Percentiles rank a stretch among this genome's conserved stretches.
These are phyloP conservation scores for Trypanosoma brucei DNA, from an alignment of 208 protist genomes.

Conservation along the genomic window DNA sequence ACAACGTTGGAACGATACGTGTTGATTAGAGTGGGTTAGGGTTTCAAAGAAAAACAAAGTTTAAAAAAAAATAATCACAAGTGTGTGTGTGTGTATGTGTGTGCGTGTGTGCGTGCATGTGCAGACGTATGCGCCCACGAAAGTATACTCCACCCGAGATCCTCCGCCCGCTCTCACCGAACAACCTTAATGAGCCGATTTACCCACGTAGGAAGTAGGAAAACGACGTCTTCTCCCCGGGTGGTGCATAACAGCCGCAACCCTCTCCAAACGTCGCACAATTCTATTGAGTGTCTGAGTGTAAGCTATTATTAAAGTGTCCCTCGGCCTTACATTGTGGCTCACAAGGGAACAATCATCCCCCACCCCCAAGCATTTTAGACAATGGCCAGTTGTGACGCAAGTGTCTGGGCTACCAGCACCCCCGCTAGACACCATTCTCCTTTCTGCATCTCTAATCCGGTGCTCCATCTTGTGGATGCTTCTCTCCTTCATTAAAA, in stretches of 20 bases:
- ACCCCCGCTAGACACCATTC: slow-evolving; percentile 6
- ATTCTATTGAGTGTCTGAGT: slow-evolving; percentile 59
- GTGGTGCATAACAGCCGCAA: slow-evolving; percentile 60
- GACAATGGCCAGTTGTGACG: slow-evolving; percentile 52
- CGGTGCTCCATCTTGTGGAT: slow-evolving; percentile 59
- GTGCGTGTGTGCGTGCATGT: too few relatives aligned
- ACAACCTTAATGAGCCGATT: too few relatives aligned
- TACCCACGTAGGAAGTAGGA: not conserved
- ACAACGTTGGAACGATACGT: too few relatives aligned
- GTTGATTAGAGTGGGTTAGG: too few relatives aligned
- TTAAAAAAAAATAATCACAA: too few relatives aligned
- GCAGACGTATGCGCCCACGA: too few relatives aligned
- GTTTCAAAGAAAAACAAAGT: too few relatives aligned
- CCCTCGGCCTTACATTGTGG: not conserved
- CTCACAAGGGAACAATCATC: not conserved
- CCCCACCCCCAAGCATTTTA: slow-evolving; percentile 33
- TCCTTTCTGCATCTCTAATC: slow-evolving; percentile 51
- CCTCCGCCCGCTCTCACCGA: too few relatives aligned
- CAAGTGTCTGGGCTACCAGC: slow-evolving; percentile 38
- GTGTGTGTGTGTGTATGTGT: too few relatives aligned
- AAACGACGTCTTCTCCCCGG: slow-evolving; percentile 24
- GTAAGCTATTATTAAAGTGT: slow-evolving; percentile 8
- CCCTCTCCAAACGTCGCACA: slow-evolving; percentile 58
- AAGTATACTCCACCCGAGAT: too few relatives aligned
- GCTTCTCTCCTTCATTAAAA: slow-evolving; percentile 70